These are phyloP conservation scores for Bretschneidera sinensis DNA, from an alignment of 345 rosid genomes.

Conservation along the genomic window DNA sequence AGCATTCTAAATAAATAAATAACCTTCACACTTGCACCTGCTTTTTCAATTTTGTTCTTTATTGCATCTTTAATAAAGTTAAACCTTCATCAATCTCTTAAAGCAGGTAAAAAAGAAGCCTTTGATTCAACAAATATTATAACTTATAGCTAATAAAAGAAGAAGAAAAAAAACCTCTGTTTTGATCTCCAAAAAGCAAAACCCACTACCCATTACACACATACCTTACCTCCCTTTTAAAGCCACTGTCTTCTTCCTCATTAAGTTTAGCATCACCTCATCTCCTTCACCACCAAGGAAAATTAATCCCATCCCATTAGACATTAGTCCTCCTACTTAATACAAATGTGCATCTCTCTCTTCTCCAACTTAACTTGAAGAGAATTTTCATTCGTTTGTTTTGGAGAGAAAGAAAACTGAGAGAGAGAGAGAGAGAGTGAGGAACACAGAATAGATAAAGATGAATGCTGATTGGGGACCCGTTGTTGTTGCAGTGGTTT, in stretches of 20 bases:
- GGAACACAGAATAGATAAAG: not conserved
- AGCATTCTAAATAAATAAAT: too few relatives aligned
- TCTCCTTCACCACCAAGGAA: constrained; percentile 55
- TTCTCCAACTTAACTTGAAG: constrained; percentile 4
- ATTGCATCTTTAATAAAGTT: constrained; percentile 23
- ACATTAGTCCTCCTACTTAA: constrained; percentile 22
- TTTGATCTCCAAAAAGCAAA: constrained; percentile 40
- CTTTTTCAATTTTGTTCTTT: too few relatives aligned
- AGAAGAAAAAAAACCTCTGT: constrained; percentile 14
- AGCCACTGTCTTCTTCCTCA: constrained; percentile 24
- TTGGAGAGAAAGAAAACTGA: not conserved
- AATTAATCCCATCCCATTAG: constrained; percentile 18
- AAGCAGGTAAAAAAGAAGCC: constrained; percentile 23
- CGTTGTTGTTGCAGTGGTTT: constrained; percentile 51
- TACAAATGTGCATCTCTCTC: constrained; percentile 5
- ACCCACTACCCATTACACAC: constrained; percentile 30
- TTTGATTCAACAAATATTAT: too few relatives aligned
- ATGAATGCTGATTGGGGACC: constrained; percentile 95
- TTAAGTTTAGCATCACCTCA: constrained; percentile 43
- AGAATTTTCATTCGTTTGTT: constrained; percentile 5
- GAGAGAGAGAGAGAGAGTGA: not conserved
- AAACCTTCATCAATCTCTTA: not conserved
- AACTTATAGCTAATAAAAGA: constrained; percentile 16
- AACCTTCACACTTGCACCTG: too few relatives aligned
- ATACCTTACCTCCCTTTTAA: constrained; percentile 45